Base-by-base conservation (phyloP, 371 early-diverging fungal species). In the Batkoa obscura region DNA sequence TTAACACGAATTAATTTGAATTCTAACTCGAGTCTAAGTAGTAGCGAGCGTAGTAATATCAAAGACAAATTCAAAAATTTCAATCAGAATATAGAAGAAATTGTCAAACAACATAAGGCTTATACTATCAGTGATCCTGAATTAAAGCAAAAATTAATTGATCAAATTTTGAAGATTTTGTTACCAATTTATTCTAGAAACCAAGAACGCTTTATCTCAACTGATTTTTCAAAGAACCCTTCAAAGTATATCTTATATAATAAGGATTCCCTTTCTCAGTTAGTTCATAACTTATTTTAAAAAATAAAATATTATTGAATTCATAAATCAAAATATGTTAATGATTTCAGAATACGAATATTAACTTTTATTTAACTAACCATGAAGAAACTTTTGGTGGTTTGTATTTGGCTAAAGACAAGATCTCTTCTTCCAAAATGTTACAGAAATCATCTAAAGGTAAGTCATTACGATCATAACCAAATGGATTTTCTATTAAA, bases 41-140 rank as follows among this genome's bases (percentile, higher is more conserved):
- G 73, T 50, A 68, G 62, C 41, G 87, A 90, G 54, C 68, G 75
- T 5, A 78, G 81, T 43, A 58, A 70, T 39, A 72, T 90, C 60
- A 88, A 88, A 59, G 88, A 87, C 57, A 75, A 79, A 54, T 87
- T 90, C 73, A 86, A 83, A 68, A 67, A 66, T 60, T 90, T 90
- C 63, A 88, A 90, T 64, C 72, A 69, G 13, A 83, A 83, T 55
- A 83, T 90, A 62, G 90, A 90, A 41, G 84, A 83, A 43, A 69
- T 79, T 17, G 77, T 71, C 64, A 72, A 76, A 54, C 68, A 73
- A 0, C 88, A 88, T 60, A 81, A 78, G 57, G 69, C 74, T 1
- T 87, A 84, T 66, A 75, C 84, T 12, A 77, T 90, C 23, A 86
- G 88, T n/a, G 90, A 90, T 63, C 58, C 71, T 3, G 88, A 88